A percentile compares a stretch with the other conserved stretches of the same genome.
Conservation (phyloP, 2,329 filamentous ascomycete species). For the Cercospora nicotianae region DNA sequence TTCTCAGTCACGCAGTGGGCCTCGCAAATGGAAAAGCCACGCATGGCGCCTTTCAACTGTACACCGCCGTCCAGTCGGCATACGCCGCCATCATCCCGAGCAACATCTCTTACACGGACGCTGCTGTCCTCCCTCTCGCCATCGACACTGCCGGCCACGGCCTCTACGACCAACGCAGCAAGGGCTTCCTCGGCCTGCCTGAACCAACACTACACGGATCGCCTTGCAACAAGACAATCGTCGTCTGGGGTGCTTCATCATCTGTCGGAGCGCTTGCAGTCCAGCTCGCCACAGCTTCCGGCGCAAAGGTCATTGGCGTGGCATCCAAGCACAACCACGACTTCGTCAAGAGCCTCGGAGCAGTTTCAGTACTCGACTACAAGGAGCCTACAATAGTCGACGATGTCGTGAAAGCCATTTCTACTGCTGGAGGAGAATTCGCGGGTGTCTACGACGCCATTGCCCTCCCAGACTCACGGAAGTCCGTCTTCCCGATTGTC, state of each 20-base stretch:
- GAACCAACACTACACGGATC: constrained; percentile 40
- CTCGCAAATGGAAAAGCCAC: constrained; percentile 30
- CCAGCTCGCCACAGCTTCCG: constrained; percentile 41
- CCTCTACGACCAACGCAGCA: constrained; percentile 42
- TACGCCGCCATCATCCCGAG: constrained; percentile 43
- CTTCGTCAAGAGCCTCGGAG: constrained; percentile 37
- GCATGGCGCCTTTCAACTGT: constrained; percentile 39
- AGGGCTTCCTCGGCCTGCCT: constrained; percentile 42
- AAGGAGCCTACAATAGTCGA: constrained; percentile 37
- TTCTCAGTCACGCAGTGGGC: constrained; percentile 25
- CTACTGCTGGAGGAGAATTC: constrained; percentile 42
- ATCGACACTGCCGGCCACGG: constrained; percentile 47
- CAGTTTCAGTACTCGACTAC: constrained; percentile 39
- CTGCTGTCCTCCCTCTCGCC: constrained; percentile 47
- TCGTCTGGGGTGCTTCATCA: constrained; percentile 42
- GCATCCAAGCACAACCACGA: constrained; percentile 39
- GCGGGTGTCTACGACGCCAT: constrained; percentile 46
- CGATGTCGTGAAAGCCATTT: constrained; percentile 44
- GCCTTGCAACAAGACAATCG: constrained; percentile 41
- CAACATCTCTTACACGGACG: constrained; percentile 42
- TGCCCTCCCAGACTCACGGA: constrained; percentile 29
- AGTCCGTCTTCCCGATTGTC: constrained; percentile 30
- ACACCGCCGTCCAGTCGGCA: constrained; percentile 36
- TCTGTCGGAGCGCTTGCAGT: constrained; percentile 39
- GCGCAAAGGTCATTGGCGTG: constrained; percentile 38